phyloP scores from a whole-genome alignment of 2,329 filamentous ascomycete genomes.

The Hymenoscyphus repandus region DNA sequence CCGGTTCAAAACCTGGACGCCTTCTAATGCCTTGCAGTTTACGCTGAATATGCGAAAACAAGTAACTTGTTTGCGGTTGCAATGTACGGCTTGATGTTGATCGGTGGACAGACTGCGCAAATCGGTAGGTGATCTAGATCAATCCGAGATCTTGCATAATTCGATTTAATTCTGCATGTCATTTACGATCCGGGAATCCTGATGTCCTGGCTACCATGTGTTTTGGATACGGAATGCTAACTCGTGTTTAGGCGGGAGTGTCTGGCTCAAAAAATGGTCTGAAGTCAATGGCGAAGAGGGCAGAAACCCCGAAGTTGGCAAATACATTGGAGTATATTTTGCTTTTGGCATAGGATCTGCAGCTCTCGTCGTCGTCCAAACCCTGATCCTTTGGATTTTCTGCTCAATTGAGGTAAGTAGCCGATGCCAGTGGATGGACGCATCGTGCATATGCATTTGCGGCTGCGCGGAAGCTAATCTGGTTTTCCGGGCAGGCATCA shows the following conservation, averaged over 20 bases:
- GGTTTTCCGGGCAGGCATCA: conserved; percentile 57
- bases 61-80: conserved; percentile 82
- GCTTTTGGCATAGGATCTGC: conserved; percentile 87
- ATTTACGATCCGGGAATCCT: neutral
- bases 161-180: neutral
- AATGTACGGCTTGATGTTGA: conserved; percentile 71
- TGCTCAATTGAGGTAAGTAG: conserved; percentile 88
- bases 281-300: conserved; percentile 67
- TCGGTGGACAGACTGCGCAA: conserved; percentile 75
- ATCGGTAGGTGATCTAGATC: conserved; percentile 52
- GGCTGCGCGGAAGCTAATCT: conserved; percentile 19
- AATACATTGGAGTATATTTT: conserved; percentile 94
- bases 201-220: conserved; percentile 1
- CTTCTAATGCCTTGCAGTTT: conserved; percentile 49
- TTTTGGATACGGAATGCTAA: conserved; percentile 9
- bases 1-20: conserved; percentile 2
- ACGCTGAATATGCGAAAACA: conserved; percentile 88
- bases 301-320: conserved; percentile 71
- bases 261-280: conserved; percentile 94
- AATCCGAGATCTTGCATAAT: conserved; percentile 2
- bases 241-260: conserved; percentile 56
- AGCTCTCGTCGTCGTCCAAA: conserved; percentile 81
- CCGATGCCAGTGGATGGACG: conserved; percentile 10
- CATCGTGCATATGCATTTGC: conserved; percentile 14
- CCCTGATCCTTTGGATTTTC: conserved; percentile 96